phyloP scores from a whole-genome alignment of 2,329 filamentous ascomycete genomes.

The Hymenoscyphus scutula region DNA sequence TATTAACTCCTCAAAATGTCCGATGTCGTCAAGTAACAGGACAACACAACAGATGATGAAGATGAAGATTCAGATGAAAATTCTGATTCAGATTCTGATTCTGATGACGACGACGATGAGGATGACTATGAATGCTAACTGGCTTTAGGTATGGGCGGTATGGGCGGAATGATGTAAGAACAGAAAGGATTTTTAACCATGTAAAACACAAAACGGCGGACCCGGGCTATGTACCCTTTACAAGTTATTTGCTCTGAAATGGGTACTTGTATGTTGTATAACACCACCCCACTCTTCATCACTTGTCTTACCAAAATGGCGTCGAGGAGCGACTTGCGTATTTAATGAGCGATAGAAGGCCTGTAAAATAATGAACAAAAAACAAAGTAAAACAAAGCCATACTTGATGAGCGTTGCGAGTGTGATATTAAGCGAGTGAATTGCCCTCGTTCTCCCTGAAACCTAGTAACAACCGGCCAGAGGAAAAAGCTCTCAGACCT shows the following conservation, averaged over 20 bases:
- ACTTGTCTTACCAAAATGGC: slow-evolving; percentile 32
- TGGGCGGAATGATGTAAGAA: slow-evolving; percentile 39
- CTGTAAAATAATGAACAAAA: slow-evolving; percentile 34
- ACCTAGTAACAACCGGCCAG: no score
- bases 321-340: slow-evolving; percentile 32
- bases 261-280: slow-evolving; percentile 30
- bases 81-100: no score
- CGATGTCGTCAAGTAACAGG: no score
- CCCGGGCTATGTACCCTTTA: background rate
- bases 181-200: slow-evolving; percentile 23
- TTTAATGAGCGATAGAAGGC: slow-evolving; percentile 22
- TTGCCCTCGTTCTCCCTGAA: background rate
- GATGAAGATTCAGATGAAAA: no score
- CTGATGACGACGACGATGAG: no score
- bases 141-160: slow-evolving; percentile 38
- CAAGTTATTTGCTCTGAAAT: background rate
- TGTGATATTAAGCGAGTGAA: background rate
- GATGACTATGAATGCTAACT: slow-evolving; percentile 17
- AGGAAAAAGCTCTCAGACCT: no score
- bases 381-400: slow-evolving; percentile 25
- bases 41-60: no score
- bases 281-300: slow-evolving; percentile 33
- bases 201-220: slow-evolving; percentile 28
- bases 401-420: background rate
- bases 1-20: background rate